Conservation (phyloP, 2,329 filamentous ascomycete species). For the Xylaria sp. region DNA sequence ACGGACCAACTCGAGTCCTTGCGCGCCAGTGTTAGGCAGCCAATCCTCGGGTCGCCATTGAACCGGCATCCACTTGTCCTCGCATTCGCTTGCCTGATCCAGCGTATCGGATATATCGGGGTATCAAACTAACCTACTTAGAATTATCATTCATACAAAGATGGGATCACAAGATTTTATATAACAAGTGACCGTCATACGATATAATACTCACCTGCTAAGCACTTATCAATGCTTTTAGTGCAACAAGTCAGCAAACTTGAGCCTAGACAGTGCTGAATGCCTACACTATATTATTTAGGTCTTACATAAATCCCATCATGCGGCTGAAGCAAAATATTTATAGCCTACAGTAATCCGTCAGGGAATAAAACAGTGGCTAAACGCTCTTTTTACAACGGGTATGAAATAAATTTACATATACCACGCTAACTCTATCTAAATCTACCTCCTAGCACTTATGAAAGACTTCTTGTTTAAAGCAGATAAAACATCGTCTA, state of each 20-base stretch:
- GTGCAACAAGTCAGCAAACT: background rate
- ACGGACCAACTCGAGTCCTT: slow-evolving; percentile 19
- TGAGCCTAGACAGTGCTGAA: background rate
- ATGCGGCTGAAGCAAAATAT: background rate
- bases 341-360: background rate
- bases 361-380: background rate
- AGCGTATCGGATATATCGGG: slow-evolving; percentile 12
- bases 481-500: background rate
- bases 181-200: background rate
- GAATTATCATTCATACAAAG: background rate
- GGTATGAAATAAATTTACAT: background rate
- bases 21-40: background rate
- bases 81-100: slow-evolving; percentile 32
- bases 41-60: slow-evolving; percentile 13
- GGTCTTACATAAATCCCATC: background rate
- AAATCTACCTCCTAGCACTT: background rate
- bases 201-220: background rate
- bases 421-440: background rate
- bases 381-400: background rate
- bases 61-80: slow-evolving; percentile 8
- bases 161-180: background rate
- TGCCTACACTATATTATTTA: background rate
- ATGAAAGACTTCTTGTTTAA: background rate
- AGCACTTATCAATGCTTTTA: background rate
- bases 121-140: slow-evolving; percentile 3